Evolutionary conservation across 441 rosid genomes (phyloP), one percentile per base, ranked within the genome.

Genomic region (Adansonia madagascariensis): DNA sequence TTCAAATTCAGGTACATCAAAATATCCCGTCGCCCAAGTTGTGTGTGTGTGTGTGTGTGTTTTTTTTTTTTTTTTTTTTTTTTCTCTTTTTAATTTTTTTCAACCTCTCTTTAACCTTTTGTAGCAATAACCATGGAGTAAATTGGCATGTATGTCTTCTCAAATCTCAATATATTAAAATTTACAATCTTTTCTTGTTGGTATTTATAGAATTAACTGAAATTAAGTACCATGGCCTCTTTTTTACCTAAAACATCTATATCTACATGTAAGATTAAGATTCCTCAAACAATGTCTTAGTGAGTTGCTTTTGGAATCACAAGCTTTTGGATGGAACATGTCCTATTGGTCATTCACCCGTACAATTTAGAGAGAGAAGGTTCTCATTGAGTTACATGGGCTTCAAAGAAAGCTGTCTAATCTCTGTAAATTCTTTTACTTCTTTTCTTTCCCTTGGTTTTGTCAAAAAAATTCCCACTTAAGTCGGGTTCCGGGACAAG

Each of bases 1-100:
- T 74, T 80, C 50, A 70, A 77, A 73, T 53, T 43, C 76, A 71
- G 50, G 82, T 77, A 75, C 84, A 77, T 67, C 83, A 81, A 75
- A 74, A 85, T 80, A 84, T 84, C 82, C 79, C 83, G 31, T 27
- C 2, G 2, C 31, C 31, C 31, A 27, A 27, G 2, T 27, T 27
- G 31, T 27, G 31, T 27, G 27, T 24, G 27, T 24, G 27, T 24
- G 27, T 24, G 27, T 24, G 27, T 24, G 27, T n/a, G n/a, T n/a
- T n/a, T n/a, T n/a, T n/a, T n/a, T 24, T 24, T 24, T 24, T 24
- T 27, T 27, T 27, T 27, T 27, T 27, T 0, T 27, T 77, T 62
- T 49, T 10, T 3, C 11, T 24, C 11, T 11, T 60, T 22, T 11
- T 24, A 5, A 50, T 52, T 50, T 69, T 57, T 69, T 76, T 57